phyloP scores from a whole-genome alignment of 2,329 filamentous ascomycete genomes.

The Chaetomium strumarium region DNA sequence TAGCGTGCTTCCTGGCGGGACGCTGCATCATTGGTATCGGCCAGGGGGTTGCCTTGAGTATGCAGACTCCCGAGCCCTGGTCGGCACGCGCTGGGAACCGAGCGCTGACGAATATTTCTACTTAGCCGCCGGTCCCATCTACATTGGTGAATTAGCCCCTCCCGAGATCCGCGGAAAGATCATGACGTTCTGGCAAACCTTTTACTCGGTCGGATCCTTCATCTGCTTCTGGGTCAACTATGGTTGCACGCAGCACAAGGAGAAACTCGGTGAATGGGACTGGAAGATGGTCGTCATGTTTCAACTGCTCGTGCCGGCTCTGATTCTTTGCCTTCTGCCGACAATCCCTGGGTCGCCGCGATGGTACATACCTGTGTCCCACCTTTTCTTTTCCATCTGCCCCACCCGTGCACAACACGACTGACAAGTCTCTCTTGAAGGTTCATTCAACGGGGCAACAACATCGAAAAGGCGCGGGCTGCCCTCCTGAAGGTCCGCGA shows the following conservation, averaged over 20 bases:
- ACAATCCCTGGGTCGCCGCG: background rate
- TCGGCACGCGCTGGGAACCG: background rate
- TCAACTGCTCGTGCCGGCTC: background rate
- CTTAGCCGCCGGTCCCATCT: background rate
- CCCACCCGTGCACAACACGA: too few relatives aligned
- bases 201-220: background rate
- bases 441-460: background rate
- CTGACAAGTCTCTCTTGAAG: too few relatives aligned
- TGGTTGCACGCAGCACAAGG: background rate
- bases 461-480: background rate
- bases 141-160: background rate
- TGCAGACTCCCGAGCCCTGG: background rate
- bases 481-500: background rate
- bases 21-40: background rate
- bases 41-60: background rate
- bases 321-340: background rate
- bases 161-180: background rate
- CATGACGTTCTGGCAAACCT: constrained; percentile 2
- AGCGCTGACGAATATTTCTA: background rate
- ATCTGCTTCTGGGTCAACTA: constrained; percentile 6
- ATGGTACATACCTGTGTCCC: background rate
- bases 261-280: background rate
- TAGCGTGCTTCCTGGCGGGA: background rate
- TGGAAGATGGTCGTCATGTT: constrained; percentile 7
- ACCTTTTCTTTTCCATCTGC: too few relatives aligned